phyloP scores from a whole-genome alignment of 371 early-diverging fungal genomes.

The Nematocida homosporus region DNA sequence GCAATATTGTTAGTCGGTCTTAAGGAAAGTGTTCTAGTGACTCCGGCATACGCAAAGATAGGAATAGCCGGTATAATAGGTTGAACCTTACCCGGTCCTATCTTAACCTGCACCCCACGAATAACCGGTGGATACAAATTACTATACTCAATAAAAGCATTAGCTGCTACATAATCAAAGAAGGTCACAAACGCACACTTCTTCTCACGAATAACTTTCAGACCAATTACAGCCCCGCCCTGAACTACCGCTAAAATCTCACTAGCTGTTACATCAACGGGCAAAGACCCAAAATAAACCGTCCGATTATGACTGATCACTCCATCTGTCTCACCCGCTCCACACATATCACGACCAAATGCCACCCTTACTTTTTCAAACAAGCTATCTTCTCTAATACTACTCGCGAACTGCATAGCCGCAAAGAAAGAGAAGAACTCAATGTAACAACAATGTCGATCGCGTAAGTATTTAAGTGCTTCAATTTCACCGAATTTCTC shows the following conservation, averaged over 20 bases:
- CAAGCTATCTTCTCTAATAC: slow-evolving; percentile 36
- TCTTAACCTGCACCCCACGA: slow-evolving; percentile 25
- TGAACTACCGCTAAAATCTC: slow-evolving; percentile 34
- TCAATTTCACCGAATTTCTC: slow-evolving; percentile 52
- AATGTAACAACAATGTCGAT: slow-evolving; percentile 24
- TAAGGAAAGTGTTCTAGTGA: slow-evolving; percentile 6
- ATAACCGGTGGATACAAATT: slow-evolving; percentile 1
- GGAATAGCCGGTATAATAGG: slow-evolving; percentile 16
- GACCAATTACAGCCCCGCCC: slow-evolving; percentile 25
- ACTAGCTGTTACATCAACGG: slow-evolving; percentile 21
- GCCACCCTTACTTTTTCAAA: slow-evolving; percentile 22
- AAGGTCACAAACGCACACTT: slow-evolving; percentile 50
- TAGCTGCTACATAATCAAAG: slow-evolving; percentile 44
- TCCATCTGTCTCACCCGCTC: slow-evolving; percentile 1
- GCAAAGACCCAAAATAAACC: slow-evolving; percentile 43
- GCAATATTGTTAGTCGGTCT: neutral
- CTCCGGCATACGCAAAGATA: slow-evolving; percentile 27
- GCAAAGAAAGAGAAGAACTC: slow-evolving; percentile 36
- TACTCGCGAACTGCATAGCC: slow-evolving; percentile 35
- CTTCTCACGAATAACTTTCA: slow-evolving; percentile 40
- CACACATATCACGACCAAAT: slow-evolving; percentile 45
- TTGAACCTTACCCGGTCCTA: slow-evolving; percentile 39
- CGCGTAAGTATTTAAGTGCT: slow-evolving; percentile 32
- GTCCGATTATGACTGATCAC: slow-evolving; percentile 28
- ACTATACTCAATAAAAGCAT: slow-evolving; percentile 44